These are phyloP conservation scores for Piper longum DNA, from an alignment of 164 flowering plant species.

Conservation along the genomic window DNA sequence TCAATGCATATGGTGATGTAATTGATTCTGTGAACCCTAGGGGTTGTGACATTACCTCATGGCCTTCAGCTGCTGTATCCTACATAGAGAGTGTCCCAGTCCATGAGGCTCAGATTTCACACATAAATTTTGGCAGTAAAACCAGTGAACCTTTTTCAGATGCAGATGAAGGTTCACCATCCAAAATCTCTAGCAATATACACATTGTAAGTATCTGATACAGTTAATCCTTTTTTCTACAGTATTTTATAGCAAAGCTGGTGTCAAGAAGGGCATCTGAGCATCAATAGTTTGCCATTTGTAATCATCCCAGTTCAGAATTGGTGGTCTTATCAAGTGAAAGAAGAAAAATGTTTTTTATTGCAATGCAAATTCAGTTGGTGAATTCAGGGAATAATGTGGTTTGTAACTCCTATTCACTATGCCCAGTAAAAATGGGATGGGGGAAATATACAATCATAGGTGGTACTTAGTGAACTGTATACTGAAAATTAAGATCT, in stretches of 20 bases:
- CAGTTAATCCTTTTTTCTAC: not conserved
- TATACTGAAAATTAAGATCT: too few species aligned
- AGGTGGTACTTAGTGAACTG: too few species aligned
- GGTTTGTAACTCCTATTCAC: too few species aligned
- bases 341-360: too few species aligned
- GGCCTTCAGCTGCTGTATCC: conserved; percentile 42
- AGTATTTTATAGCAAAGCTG: not conserved
- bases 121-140: conserved; percentile 17
- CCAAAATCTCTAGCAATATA: conserved; percentile 27
- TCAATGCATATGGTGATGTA: conserved; percentile 6
- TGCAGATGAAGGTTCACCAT: conserved; percentile 8
- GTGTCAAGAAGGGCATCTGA: too few species aligned
- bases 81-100: conserved; percentile 26
- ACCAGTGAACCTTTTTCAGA: conserved; percentile 9
- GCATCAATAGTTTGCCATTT: too few species aligned
- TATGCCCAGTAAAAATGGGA: too few species aligned
- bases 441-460: too few species aligned
- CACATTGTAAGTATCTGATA: conserved; percentile 44
- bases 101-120: conserved; percentile 25
- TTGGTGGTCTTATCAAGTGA: too few species aligned
- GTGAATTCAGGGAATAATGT: too few species aligned
- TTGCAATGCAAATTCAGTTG: too few species aligned
- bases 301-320: too few species aligned
- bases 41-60: conserved; percentile 12
- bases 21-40: conserved; percentile 2